Evolutionary conservation across 2,329 filamentous ascomycete species (phyloP), one percentile per base, ranked within the genome.

Genomic region (Cordyceps javanica): DNA sequence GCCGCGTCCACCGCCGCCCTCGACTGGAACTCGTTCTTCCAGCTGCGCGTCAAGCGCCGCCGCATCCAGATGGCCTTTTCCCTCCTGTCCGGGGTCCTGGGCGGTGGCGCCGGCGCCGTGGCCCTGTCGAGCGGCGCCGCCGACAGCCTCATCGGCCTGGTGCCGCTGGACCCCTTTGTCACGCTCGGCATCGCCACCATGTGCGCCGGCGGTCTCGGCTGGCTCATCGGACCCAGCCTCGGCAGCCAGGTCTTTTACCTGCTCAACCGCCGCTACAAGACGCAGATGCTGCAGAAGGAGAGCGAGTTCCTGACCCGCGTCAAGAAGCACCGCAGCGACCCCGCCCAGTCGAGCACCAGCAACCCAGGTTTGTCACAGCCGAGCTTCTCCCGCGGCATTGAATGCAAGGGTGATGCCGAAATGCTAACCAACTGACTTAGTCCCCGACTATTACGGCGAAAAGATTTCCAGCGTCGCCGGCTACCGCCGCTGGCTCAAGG

Each of bases 401-500:
- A 16, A n/a, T 49, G 6, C 48, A n/a, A n/a, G n/a, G n/a, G n/a
- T n/a, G 30, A n/a, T 19, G 13, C 14, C n/a, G n/a, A n/a, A 19
- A 46, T 48, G 19, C 65, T 70, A 60, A 69, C 55, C 11, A 19
- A 10, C 9, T 14, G 14, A 5, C 30, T n/a, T 8, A 81, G 90
- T 96, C 1, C 92, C 93, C 44, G 94, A 99, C 71, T 99, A 96
- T 75, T 99, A 99, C 68, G 94, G 94, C 66, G 94, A 99, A 77
- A 97, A 97, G 81, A 96, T 99, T 66, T 90, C 89, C 53, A 96
- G 91, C 67, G 91, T 97, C 23, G 81, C 86, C 55, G 92, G 90
- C 48, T 99, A 97, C 73, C 81, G 94, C 67, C 87, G 91, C 72
- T 99, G 94, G 94, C 76, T 99, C 68, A 97, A 96, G 80, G 94